These are phyloP conservation scores for Corymbia maculata DNA, from an alignment of 345 rosid genomes.

Conservation along the genomic window DNA sequence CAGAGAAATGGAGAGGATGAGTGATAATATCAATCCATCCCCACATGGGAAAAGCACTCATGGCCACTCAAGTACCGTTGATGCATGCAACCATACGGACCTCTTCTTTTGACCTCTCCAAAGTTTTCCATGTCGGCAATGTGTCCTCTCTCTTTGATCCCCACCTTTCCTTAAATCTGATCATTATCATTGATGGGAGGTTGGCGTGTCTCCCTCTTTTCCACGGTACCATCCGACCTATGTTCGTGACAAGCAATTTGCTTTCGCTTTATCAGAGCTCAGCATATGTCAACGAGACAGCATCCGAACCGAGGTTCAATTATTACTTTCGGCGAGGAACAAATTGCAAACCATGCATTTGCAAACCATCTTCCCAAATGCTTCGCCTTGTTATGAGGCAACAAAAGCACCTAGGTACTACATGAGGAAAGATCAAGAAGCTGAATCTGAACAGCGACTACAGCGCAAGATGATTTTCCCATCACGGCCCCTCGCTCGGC, in stretches of 20 bases:
- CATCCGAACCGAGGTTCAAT: not conserved
- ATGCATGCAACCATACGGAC: constrained; percentile 19
- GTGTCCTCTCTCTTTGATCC: constrained; percentile 25
- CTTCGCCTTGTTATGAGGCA: not conserved
- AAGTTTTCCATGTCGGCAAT: not conserved
- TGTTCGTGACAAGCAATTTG: not conserved
- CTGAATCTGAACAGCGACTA: not conserved
- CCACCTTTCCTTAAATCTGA: not conserved
- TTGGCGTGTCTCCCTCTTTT: not conserved
- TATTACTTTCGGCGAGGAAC: not conserved
- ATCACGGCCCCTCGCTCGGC: not conserved
- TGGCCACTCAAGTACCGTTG: constrained; percentile 47
- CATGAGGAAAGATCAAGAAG: not conserved
- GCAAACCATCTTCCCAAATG: not conserved
- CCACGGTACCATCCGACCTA: not conserved
- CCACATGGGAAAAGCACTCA: constrained; percentile 63
- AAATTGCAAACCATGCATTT: not conserved
- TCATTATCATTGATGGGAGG: not conserved
- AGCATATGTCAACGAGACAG: not conserved
- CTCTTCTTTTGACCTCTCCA: constrained; percentile 21
- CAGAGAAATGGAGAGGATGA: not conserved
- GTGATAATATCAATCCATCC: not conserved
- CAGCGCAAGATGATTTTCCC: not conserved
- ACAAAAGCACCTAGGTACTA: not conserved
- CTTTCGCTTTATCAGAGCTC: not conserved